phyloP scores from a whole-genome alignment of 2,329 filamentous ascomycete species.

The Monosporascus sp. region DNA sequence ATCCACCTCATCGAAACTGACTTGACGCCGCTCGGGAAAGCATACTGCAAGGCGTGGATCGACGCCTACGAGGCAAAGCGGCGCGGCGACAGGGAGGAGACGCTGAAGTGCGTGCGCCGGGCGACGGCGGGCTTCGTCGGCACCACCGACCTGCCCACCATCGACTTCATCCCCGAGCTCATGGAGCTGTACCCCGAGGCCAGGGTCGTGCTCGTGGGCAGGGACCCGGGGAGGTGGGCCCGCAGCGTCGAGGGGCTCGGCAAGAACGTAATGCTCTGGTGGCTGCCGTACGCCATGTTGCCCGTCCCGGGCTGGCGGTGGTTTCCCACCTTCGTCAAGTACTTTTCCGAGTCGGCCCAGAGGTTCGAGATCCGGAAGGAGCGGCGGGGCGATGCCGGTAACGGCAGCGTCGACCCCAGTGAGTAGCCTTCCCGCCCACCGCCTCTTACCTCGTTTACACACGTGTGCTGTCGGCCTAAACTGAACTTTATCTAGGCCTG shows the following conservation, averaged over 20 bases:
- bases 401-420: too few relatives aligned
- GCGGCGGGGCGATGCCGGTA: neutral
- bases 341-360: neutral
- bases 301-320: slow-evolving; percentile 6
- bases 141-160: slow-evolving; percentile 37
- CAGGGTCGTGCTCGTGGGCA: slow-evolving; percentile 35
- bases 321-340: neutral
- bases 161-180: slow-evolving; percentile 38
- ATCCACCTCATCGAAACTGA: neutral
- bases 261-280: neutral
- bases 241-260: slow-evolving; percentile 16
- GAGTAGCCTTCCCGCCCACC: too few relatives aligned
- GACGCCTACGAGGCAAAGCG: slow-evolving; percentile 22
- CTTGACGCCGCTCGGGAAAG: neutral
- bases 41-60: slow-evolving; percentile 15
- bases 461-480: neutral
- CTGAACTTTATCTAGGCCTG: neutral
- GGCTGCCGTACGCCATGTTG: neutral
- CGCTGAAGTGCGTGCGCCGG: slow-evolving; percentile 28
- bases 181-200: slow-evolving; percentile 43
- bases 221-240: slow-evolving; percentile 31
- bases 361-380: neutral
- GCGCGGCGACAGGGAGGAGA: slow-evolving; percentile 17
- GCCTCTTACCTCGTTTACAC: neutral
- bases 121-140: slow-evolving; percentile 38